Evolutionary conservation across 495 filamentous ascomycete genomes (phyloP).

Genomic region (Podospora didyma): DNA sequence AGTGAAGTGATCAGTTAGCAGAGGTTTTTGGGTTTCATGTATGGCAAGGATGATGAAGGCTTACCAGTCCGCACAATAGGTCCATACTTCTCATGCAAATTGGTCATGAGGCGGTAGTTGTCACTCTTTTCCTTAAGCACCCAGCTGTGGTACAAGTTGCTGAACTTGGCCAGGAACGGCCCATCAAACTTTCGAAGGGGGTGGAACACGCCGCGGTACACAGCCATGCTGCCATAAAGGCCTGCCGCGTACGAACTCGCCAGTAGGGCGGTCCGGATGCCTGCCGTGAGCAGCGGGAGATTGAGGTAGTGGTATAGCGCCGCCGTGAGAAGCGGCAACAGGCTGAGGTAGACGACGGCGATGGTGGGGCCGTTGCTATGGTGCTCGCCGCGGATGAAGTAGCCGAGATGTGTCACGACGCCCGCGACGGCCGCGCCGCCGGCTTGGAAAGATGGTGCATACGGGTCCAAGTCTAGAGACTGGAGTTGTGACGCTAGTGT

Average conservation of each 20-base stretch:
- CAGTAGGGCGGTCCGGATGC: background rate
- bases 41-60: too few relatives aligned
- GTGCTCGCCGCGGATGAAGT: slow-evolving; percentile 12
- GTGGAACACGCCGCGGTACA: slow-evolving; percentile 8
- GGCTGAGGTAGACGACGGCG: background rate
- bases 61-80: slow-evolving; percentile 3
- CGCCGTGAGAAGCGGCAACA: background rate
- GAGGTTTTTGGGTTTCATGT: too few relatives aligned
- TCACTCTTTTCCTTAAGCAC: slow-evolving; percentile 3
- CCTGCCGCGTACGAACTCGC: slow-evolving; percentile 1
- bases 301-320: background rate
- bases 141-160: slow-evolving; percentile 12
- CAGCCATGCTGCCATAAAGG: slow-evolving; percentile 4
- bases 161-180: slow-evolving; percentile 3
- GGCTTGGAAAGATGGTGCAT: background rate
- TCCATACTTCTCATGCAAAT: slow-evolving; percentile 5
- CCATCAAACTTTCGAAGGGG: slow-evolving; percentile 7
- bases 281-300: background rate
- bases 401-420: slow-evolving; percentile 1
- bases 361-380: slow-evolving; percentile 5
- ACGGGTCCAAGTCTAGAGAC: background rate
- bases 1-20: too few relatives aligned
- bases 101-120: slow-evolving; percentile 10
- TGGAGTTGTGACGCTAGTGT: background rate
- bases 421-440: slow-evolving; percentile 1